phyloP scores from a whole-genome alignment of 345 rosid species.

The Sonneratia caseolaris region DNA sequence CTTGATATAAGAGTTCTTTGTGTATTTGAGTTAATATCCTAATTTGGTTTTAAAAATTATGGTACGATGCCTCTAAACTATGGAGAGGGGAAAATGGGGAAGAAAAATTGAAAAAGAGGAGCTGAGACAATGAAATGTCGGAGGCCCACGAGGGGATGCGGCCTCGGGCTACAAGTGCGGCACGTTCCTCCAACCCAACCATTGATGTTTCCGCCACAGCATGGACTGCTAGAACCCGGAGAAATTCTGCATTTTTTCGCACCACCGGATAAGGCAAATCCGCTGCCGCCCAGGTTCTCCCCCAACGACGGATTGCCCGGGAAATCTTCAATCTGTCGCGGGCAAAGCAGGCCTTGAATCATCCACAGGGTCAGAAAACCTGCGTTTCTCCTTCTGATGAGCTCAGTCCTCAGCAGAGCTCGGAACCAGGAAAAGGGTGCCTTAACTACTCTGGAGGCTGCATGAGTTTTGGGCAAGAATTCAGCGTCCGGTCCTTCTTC shows the following conservation, averaged over 20 bases:
- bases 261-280: background rate
- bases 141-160: no score
- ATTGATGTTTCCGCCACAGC: background rate
- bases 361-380: background rate
- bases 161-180: background rate
- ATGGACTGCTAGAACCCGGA: background rate
- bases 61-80: no score
- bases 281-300: background rate
- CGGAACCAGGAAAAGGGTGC: background rate
- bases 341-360: background rate
- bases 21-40: no score
- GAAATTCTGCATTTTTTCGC: background rate
- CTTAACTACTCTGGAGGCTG: constrained; percentile 7
- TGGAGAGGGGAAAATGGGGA: no score
- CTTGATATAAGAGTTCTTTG: no score
- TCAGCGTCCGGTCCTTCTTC: constrained; percentile 5
- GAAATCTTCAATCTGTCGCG: background rate
- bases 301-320: no score
- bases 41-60: no score
- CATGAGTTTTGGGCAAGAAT: constrained; percentile 13
- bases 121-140: no score
- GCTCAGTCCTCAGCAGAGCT: background rate
- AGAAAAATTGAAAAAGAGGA: no score
- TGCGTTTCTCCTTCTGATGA: background rate
- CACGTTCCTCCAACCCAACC: background rate